Base-by-base conservation (phyloP, 2,329 filamentous ascomycete species). In the Neonectria hederae region DNA sequence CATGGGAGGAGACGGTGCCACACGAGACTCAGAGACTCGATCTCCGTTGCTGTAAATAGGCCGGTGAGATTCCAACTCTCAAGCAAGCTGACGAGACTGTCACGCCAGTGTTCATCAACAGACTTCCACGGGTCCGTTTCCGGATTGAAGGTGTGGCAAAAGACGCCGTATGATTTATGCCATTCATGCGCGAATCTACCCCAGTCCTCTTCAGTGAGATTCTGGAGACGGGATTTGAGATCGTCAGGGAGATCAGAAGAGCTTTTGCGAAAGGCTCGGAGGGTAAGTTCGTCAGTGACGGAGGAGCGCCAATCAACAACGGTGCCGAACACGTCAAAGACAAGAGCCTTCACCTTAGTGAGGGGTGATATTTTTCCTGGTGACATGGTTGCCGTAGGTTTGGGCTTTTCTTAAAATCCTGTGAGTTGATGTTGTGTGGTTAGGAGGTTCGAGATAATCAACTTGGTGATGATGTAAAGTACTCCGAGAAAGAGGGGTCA, bases 291-390 rank as follows among this genome's bases (percentile, higher is more conserved):
- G 9, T 83, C 79, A 14, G 84, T 86, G 21, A 96, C 87, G 2
- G 88, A 87, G 42, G 82, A 82, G 61, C 92, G 89, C 92, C 92
- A 95, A 81, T 95, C 86, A 49, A 96, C 92, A 67, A 90, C 88
- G 1, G 93, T 96, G 69, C 92, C 92, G 77, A 94, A 94, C 71
- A 93, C 86, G 79, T 94, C 91, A 74, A 93, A 93, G 58, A 89
- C 83, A 35, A 94, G 81, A 8, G 86, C 90, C 69, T 88, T 87
- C 67, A 87, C 71, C 28, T 73, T 65, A 24, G 69, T 52, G 14
- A 80, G 70, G 2, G 76, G 74, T 0, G 74, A 72, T 1, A 68
- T 22, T 24, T 65, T 56, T 42, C 65, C 65, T 9, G 76, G 73
- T 2, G 75, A 75, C 78, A 73, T 70, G 35, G 21, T n/a, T 51